phyloP scores from a whole-genome alignment of 2,329 filamentous ascomycete species.

The Ophiocordyceps camponoti-saundersi region DNA sequence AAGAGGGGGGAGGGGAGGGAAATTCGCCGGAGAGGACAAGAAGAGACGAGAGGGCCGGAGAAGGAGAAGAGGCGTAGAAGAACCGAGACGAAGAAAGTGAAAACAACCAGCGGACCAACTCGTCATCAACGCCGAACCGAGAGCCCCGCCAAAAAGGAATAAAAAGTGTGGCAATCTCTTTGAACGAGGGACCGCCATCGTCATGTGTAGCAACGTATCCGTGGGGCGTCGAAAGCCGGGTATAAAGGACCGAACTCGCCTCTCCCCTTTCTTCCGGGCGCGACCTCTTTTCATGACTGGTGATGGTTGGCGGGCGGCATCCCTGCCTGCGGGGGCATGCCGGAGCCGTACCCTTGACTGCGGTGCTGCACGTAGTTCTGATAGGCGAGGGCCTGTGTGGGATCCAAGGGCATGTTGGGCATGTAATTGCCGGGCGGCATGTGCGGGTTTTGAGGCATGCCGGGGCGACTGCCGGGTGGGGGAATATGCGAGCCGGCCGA shows the following conservation, averaged over 20 bases:
- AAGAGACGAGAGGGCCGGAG: neutral
- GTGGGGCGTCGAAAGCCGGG: constrained; percentile 40
- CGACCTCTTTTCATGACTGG: constrained; percentile 39
- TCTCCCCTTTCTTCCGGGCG: constrained; percentile 3
- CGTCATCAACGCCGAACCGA: constrained; percentile 25
- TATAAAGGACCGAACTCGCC: constrained; percentile 28
- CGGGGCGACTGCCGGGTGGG: constrained; percentile 38
- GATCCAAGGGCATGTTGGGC: constrained; percentile 50
- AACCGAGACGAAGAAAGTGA: constrained; percentile 7
- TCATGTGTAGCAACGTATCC: constrained; percentile 10
- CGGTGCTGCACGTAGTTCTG: constrained; percentile 70
- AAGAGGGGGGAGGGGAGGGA: constrained; percentile 1
- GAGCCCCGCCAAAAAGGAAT: constrained; percentile 13
- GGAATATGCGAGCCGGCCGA: constrained; percentile 60
- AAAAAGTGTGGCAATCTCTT: constrained; percentile 19
- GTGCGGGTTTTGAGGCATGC: constrained; percentile 46
- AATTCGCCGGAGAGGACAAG: neutral
- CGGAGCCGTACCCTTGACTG: constrained; percentile 51
- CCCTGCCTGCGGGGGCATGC: constrained; percentile 59
- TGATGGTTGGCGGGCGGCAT: constrained; percentile 74
- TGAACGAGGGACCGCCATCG: constrained; percentile 8
- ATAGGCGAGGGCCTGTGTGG: constrained; percentile 67
- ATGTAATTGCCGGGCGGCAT: constrained; percentile 51
- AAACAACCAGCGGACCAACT: constrained; percentile 9
- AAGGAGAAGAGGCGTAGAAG: constrained; percentile 2